Evolutionary conservation across 73 alveolate genomes (phyloP).

Genomic region (Paramecium sonneborni): DNA sequence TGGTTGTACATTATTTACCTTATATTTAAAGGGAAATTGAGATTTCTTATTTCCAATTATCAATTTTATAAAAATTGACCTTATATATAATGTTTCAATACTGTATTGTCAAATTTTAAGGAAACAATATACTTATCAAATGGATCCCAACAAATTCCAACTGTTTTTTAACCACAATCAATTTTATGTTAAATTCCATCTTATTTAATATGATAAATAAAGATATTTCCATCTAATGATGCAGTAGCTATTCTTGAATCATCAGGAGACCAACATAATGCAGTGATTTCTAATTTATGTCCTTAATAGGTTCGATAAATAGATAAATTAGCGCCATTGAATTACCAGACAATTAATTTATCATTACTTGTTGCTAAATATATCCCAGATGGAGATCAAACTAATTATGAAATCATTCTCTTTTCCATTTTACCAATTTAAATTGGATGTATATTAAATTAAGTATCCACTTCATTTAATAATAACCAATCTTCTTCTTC

Average conservation of each 20-base stretch:
- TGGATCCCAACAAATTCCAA: slow-evolving; percentile 66
- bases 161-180: slow-evolving; percentile 6
- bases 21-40: slow-evolving; percentile 16
- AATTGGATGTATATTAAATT: slow-evolving; percentile 19
- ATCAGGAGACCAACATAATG: slow-evolving; percentile 67
- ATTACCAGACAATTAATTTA: slow-evolving; percentile 39
- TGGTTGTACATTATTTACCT: background rate
- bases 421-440: slow-evolving; percentile 4
- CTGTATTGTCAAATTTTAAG: slow-evolving; percentile 52
- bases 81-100: background rate
- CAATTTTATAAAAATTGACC: slow-evolving; percentile 47
- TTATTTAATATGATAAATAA: background rate
- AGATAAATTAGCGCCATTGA: slow-evolving; percentile 12
- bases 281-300: slow-evolving; percentile 53
- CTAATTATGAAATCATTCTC: background rate
- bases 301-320: slow-evolving; percentile 33
- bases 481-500: slow-evolving; percentile 40
- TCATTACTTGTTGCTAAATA: slow-evolving; percentile 54
- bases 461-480: background rate
- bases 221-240: slow-evolving; percentile 56
- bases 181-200: slow-evolving; percentile 4
- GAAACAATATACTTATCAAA: slow-evolving; percentile 55
- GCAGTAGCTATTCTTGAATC: slow-evolving; percentile 45
- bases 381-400: slow-evolving; percentile 56
- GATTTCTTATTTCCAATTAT: slow-evolving; percentile 52